These are phyloP conservation scores for Artemisia annua DNA, from an alignment of 129 eudicot genomes.

Conservation along the genomic window DNA sequence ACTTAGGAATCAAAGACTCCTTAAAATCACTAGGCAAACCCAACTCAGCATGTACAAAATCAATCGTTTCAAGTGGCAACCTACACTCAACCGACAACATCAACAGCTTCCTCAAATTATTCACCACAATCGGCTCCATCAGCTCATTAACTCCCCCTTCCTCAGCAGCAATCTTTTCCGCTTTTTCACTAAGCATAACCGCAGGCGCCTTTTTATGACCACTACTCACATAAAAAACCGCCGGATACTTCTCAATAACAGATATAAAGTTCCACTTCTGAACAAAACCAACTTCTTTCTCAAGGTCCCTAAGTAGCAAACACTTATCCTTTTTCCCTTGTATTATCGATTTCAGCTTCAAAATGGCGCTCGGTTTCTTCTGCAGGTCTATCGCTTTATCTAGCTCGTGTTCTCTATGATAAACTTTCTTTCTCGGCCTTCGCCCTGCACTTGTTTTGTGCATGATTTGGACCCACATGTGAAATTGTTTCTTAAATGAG, in stretches of 20 bases:
- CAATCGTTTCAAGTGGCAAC: constrained; percentile 67
- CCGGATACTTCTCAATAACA: constrained; percentile 69
- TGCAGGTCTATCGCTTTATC: constrained; percentile 83
- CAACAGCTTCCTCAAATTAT: constrained; percentile 68
- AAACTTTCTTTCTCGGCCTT: constrained; percentile 78
- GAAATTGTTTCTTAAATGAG: constrained; percentile 27
- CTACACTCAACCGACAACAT: constrained; percentile 91
- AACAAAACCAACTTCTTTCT: constrained; percentile 84
- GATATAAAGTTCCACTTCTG: constrained; percentile 89
- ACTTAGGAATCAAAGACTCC: constrained; percentile 57
- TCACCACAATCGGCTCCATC: constrained; percentile 90
- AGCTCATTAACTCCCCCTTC: constrained; percentile 53
- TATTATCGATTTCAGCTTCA: constrained; percentile 64
- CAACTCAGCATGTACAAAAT: constrained; percentile 54
- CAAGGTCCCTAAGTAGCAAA: constrained; percentile 84
- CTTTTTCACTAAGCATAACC: constrained; percentile 57
- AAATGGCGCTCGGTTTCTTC: constrained; percentile 63
- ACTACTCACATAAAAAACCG: constrained; percentile 61
- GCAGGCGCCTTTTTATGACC: constrained; percentile 60
- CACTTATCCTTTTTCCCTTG: constrained; percentile 58
- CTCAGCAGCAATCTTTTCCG: constrained; percentile 56
- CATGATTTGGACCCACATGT: constrained; percentile 58
- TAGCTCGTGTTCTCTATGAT: constrained; percentile 72
- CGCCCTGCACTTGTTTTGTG: constrained; percentile 69
- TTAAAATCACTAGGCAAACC: constrained; percentile 74